phyloP scores from a whole-genome alignment of 1,284 basidiomycete genomes.

The Taiwanofungus camphoratus region DNA sequence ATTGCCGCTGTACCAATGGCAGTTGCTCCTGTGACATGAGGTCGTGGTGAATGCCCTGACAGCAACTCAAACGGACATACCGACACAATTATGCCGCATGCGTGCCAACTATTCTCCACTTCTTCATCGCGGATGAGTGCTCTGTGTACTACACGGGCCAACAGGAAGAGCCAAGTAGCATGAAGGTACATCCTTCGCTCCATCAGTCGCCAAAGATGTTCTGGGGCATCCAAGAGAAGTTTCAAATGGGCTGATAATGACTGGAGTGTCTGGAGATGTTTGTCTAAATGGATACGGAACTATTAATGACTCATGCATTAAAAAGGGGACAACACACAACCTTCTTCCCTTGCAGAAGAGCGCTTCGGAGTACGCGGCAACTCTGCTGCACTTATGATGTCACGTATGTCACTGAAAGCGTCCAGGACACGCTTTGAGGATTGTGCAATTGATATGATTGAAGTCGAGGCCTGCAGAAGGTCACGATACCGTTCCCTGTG shows the following conservation, averaged over 20 bases:
- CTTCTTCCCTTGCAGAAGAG: slow-evolving; percentile 40
- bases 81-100: slow-evolving; percentile 56
- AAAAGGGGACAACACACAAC: background rate
- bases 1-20: slow-evolving; percentile 82
- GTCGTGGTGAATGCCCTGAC: slow-evolving; percentile 11
- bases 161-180: slow-evolving; percentile 82
- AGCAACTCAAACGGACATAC: slow-evolving; percentile 33
- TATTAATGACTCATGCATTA: background rate
- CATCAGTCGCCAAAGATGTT: slow-evolving; percentile 82
- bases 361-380: slow-evolving; percentile 38
- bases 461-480: slow-evolving; percentile 84
- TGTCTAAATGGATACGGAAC: slow-evolving; percentile 37
- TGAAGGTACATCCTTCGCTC: slow-evolving; percentile 73
- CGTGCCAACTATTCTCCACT: slow-evolving; percentile 38
- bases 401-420: slow-evolving; percentile 54
- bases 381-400: slow-evolving; percentile 43
- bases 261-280: slow-evolving; percentile 64
- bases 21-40: slow-evolving; percentile 56
- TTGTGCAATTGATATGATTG: slow-evolving; percentile 71
- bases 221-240: slow-evolving; percentile 81
- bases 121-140: slow-evolving; percentile 55
- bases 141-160: slow-evolving; percentile 77
- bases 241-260: slow-evolving; percentile 84
- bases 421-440: slow-evolving; percentile 60
- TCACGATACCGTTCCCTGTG: slow-evolving; percentile 91